Evolutionary conservation across 495 filamentous ascomycete species (phyloP).

Genomic region (Hyaloscypha hepaticicola): DNA sequence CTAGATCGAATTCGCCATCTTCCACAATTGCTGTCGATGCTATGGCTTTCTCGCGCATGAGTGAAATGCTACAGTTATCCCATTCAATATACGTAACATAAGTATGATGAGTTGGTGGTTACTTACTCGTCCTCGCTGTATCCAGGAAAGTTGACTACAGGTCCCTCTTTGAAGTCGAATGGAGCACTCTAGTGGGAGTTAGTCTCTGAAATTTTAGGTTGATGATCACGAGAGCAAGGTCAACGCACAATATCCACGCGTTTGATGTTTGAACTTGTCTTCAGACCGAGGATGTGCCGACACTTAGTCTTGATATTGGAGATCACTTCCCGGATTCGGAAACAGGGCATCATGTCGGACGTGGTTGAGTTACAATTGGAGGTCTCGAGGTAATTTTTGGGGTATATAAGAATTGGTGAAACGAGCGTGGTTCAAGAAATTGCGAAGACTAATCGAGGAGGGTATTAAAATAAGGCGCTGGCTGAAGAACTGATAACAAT

Average conservation of each 20-base stretch:
- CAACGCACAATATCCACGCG: constrained; percentile 23
- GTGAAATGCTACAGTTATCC: constrained; percentile 19
- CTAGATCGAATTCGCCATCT: constrained; percentile 16
- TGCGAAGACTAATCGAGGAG: background rate
- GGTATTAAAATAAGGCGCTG: background rate
- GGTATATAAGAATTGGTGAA: background rate
- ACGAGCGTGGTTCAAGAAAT: background rate
- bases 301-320: constrained; percentile 19
- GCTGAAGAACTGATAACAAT: constrained; percentile 8
- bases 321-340: constrained; percentile 12
- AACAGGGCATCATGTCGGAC: constrained; percentile 10
- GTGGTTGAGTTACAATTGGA: background rate
- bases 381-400: background rate
- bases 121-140: constrained; percentile 30
- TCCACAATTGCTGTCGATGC: constrained; percentile 26
- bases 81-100: background rate
- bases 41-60: constrained; percentile 30
- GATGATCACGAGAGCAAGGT: background rate
- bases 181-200: constrained; percentile 16
- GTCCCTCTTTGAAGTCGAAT: constrained; percentile 29
- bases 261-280: background rate
- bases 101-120: background rate
- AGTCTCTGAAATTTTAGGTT: background rate
- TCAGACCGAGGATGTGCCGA: constrained; percentile 21
- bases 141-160: constrained; percentile 25